These are phyloP conservation scores for Candida namnaoensis DNA, from an alignment of 805 yeast genomes.

Conservation along the genomic window DNA sequence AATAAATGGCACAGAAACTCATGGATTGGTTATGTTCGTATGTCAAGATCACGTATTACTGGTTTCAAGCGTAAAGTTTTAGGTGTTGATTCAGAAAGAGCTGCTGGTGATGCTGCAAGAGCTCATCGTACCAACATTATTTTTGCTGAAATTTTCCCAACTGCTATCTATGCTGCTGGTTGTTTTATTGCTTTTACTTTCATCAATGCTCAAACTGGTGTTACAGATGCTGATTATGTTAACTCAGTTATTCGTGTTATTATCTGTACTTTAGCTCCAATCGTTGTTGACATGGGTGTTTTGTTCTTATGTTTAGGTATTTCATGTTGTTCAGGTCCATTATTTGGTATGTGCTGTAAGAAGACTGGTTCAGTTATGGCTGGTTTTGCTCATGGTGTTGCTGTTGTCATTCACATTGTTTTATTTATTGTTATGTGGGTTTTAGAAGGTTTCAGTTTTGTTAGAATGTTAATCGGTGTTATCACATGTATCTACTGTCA, in stretches of 20 bases:
- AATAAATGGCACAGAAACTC: constrained; percentile 84
- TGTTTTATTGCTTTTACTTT: constrained; percentile 73
- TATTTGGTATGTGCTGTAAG: constrained; percentile 91
- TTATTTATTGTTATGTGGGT: constrained; percentile 97
- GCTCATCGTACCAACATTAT: constrained; percentile 72
- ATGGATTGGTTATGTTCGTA: constrained; percentile 79
- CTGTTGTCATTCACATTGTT: constrained; percentile 78
- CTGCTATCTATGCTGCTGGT: constrained; percentile 68
- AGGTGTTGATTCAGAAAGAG: constrained; percentile 73
- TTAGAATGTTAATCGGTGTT: constrained; percentile 81
- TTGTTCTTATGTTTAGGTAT: constrained; percentile 66
- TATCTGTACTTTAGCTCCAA: constrained; percentile 84
- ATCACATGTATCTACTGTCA: constrained; percentile 80
- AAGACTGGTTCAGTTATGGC: constrained; percentile 94
- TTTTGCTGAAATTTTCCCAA: constrained; percentile 65
- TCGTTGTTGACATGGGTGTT: constrained; percentile 83
- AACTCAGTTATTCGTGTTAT: constrained; percentile 67
- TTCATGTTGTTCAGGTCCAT: constrained; percentile 97
- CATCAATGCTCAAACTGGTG: constrained; percentile 85
- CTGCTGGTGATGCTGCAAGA: constrained; percentile 77
- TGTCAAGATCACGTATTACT: constrained; percentile 76
- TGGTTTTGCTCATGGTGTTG: constrained; percentile 90
- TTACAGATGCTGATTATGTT: constrained; percentile 39
- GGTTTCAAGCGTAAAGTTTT: constrained; percentile 72
- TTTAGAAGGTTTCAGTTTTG: constrained; percentile 83